These are phyloP conservation scores for Colletotrichum filicis DNA, from an alignment of 2,329 filamentous ascomycete genomes.

Conservation along the genomic window DNA sequence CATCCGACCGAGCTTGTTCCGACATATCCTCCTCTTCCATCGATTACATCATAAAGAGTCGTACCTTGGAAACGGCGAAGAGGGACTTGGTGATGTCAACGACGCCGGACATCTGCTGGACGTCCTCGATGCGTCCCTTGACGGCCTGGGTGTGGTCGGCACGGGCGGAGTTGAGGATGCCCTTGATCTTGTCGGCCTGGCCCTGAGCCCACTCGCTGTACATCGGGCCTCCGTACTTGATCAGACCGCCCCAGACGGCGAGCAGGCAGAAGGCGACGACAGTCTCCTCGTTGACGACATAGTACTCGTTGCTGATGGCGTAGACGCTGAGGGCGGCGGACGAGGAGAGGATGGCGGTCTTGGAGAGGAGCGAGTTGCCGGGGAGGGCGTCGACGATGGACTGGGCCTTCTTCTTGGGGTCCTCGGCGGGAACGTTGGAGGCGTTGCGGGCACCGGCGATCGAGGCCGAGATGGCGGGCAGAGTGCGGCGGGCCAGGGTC, in stretches of 20 bases:
- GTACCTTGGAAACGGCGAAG: slow-evolving; percentile 97
- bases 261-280: slow-evolving; percentile 93
- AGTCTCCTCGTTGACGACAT: slow-evolving; percentile 99
- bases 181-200: slow-evolving; percentile 92
- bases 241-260: slow-evolving; percentile 90
- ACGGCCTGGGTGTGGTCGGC: slow-evolving; percentile 96
- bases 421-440: slow-evolving; percentile 83
- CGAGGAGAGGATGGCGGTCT: slow-evolving; percentile 96
- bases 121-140: slow-evolving; percentile 92
- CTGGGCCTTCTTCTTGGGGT: slow-evolving; percentile 97
- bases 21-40: background rate
- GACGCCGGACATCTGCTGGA: slow-evolving; percentile 93
- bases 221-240: slow-evolving; percentile 91
- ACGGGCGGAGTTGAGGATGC: slow-evolving; percentile 93
- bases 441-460: slow-evolving; percentile 74
- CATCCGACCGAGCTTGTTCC: background rate
- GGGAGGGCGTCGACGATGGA: slow-evolving; percentile 94
- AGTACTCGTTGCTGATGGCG: slow-evolving; percentile 99
- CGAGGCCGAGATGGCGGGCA: slow-evolving; percentile 79
- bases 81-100: slow-evolving; percentile 97
- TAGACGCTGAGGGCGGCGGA: slow-evolving; percentile 91
- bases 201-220: slow-evolving; percentile 93
- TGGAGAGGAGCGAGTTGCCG: slow-evolving; percentile 91
- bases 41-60: slow-evolving; percentile 34
- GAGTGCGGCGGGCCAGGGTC: slow-evolving; percentile 77